Evolutionary conservation across 768 basidiomycete species (phyloP).

Genomic region (Nidula microcarpa): DNA sequence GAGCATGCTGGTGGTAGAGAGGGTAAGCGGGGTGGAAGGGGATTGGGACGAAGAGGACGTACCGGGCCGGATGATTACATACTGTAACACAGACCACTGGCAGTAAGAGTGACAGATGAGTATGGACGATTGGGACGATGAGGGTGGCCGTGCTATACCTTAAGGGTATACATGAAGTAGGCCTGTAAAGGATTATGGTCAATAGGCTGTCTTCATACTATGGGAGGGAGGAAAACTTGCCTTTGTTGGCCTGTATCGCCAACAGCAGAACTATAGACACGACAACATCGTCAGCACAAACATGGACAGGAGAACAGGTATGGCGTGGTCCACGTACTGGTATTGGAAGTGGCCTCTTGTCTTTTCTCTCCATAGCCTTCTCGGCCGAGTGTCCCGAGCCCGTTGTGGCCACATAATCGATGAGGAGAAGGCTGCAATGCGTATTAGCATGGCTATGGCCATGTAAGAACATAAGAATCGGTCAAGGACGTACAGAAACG

Average conservation of each 20-base stretch:
- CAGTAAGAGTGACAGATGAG: background rate
- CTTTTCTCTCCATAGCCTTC: constrained; percentile 73
- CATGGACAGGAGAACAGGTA: background rate
- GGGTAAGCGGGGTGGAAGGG: background rate
- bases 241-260: constrained; percentile 81
- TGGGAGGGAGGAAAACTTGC: constrained; percentile 22
- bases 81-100: constrained; percentile 88
- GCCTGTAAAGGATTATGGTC: constrained; percentile 32
- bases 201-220: background rate
- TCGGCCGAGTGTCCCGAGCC: constrained; percentile 58
- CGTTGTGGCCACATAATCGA: constrained; percentile 80
- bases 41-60: constrained; percentile 2
- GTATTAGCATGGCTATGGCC: background rate
- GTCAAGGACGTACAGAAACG: constrained; percentile 65
- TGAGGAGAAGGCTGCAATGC: constrained; percentile 60
- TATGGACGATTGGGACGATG: background rate
- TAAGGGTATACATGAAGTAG: constrained; percentile 88
- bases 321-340: constrained; percentile 36
- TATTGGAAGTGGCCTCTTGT: constrained; percentile 69
- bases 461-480: background rate
- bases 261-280: constrained; percentile 64
- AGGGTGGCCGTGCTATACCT: constrained; percentile 39
- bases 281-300: background rate
- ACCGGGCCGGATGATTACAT: constrained; percentile 68
- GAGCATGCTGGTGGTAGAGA: constrained; percentile 40